Conservation (phyloP, 192 early-diverging fungal genomes). For the Coemansia sp. region DNA sequence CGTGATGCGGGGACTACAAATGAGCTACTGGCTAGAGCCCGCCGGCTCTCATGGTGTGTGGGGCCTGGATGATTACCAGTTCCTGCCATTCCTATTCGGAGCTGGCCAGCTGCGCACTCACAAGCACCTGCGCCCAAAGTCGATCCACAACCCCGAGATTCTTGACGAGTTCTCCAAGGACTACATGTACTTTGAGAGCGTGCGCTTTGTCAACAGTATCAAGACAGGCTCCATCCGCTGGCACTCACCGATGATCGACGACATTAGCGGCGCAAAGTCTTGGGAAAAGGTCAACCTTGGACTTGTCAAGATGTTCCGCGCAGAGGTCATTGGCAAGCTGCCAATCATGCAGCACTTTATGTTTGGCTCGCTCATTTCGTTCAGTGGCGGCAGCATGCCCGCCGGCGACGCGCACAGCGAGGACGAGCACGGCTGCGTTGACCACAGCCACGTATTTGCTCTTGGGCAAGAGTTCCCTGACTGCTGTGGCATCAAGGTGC, state of each 20-base stretch:
- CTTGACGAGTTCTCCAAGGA: slow-evolving; percentile 85
- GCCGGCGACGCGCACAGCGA: slow-evolving; percentile 2
- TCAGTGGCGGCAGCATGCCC: slow-evolving; percentile 51
- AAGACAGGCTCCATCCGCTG: slow-evolving; percentile 73
- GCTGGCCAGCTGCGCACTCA: slow-evolving; percentile 83
- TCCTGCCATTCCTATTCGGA: slow-evolving; percentile 94
- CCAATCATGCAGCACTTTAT: slow-evolving; percentile 97
- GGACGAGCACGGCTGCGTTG: slow-evolving; percentile 25
- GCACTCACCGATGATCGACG: slow-evolving; percentile 93
- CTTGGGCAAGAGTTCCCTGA: slow-evolving; percentile 56
- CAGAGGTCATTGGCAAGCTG: slow-evolving; percentile 87
- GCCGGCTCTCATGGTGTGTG: slow-evolving; percentile 99
- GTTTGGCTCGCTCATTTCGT: slow-evolving; percentile 82
- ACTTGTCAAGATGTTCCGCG: slow-evolving; percentile 92
- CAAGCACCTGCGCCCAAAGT: slow-evolving; percentile 90
- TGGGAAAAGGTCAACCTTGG: slow-evolving; percentile 92
- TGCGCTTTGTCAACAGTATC: slow-evolving; percentile 84
- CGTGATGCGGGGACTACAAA: slow-evolving; percentile 87
- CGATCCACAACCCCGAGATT: slow-evolving; percentile 87
- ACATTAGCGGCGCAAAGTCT: slow-evolving; percentile 83
- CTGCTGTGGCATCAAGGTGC: slow-evolving; percentile 58
- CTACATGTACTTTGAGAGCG: slow-evolving; percentile 96
- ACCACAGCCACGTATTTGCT: slow-evolving; percentile 48
- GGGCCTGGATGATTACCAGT: slow-evolving; percentile 98
- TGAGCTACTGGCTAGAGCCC: slow-evolving; percentile 94